Base-by-base conservation (phyloP, 1,139 yeast species). In the Candida tropicalis region DNA sequence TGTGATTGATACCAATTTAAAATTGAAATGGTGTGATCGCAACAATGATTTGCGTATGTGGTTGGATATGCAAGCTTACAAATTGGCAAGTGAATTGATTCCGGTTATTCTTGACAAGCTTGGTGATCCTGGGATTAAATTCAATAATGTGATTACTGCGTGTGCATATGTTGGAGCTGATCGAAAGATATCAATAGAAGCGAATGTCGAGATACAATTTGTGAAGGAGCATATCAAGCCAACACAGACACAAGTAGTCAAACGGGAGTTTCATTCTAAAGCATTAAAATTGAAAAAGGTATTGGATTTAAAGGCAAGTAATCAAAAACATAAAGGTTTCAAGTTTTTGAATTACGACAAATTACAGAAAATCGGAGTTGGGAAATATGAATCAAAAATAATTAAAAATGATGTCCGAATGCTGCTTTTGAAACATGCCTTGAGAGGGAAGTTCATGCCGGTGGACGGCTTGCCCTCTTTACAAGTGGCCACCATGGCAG, bases 311-410 rank as follows among this genome's bases (percentile, higher is more conserved):
- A 11, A 28, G 6, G n/a, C 24, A 10, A 18, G 8, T 3, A 13
- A 13, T 5, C 17, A 20, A 20, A 31, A 39, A 17, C 17, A 27
- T 10, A 43, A 20, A 17, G 38, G 46, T 2, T 43, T 38, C 16
- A 38, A 35, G 9, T 43, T 40, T 31, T 6, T 43, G 11, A 43
- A 43, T 25, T 43, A 25, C 25, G 42, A 43, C 22, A 29, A 28
- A 13, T 22, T 43, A 18, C 8, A 22, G 4, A 26, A 33, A 7
- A 18, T 38, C 4, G 43, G 43, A 6, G 37, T 24, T n/a, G 43
- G 43, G 2, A 33, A 27, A 12, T 43, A 26, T 20, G 35, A 33
- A 36, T 4, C 17, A 18, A 16, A 17, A 2, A 11, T 16, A 11
- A 9, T 10, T 11, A 15, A 13, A 11, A 24, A 22, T 4, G 16